Evolutionary conservation across 495 filamentous ascomycete species (phyloP).

Genomic region (Antarctomyces pellizariae): DNA sequence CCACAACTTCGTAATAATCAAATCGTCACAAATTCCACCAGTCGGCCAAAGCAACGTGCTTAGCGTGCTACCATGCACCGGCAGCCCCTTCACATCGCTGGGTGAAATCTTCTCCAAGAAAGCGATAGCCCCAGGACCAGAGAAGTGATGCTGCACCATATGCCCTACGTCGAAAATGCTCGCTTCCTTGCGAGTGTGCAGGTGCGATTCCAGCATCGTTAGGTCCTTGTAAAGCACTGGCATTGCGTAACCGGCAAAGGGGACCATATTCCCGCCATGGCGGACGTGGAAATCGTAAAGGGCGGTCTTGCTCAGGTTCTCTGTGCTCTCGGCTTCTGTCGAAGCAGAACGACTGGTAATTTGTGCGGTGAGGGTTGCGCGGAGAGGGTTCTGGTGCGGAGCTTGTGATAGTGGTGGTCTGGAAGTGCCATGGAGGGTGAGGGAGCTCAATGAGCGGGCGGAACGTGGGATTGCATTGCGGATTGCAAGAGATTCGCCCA

Average conservation of each 20-base stretch:
- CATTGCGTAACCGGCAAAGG: slow-evolving; percentile 88
- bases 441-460: slow-evolving; percentile 2
- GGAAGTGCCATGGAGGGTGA: slow-evolving; percentile 2
- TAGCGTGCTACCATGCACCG: slow-evolving; percentile 42
- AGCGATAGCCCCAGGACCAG: slow-evolving; percentile 48
- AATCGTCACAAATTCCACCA: slow-evolving; percentile 86
- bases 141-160: slow-evolving; percentile 47
- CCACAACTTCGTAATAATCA: slow-evolving; percentile 55
- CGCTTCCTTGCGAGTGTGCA: slow-evolving; percentile 65
- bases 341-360: slow-evolving; percentile 12
- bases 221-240: slow-evolving; percentile 66
- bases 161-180: slow-evolving; percentile 78
- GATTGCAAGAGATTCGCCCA: too few relatives aligned
- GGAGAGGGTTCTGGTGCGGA: slow-evolving; percentile 2
- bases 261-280: slow-evolving; percentile 80
- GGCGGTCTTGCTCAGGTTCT: slow-evolving; percentile 38
- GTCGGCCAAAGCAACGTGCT: slow-evolving; percentile 62
- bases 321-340: slow-evolving; percentile 13
- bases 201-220: slow-evolving; percentile 55
- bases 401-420: slow-evolving; percentile 7
- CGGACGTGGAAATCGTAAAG: slow-evolving; percentile 64
- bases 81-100: slow-evolving; percentile 31
- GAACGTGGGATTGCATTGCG: too few relatives aligned
- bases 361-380: not conserved
- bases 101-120: slow-evolving; percentile 72